Conservation (phyloP, 441 rosid species). For the Kokia cookei region DNA sequence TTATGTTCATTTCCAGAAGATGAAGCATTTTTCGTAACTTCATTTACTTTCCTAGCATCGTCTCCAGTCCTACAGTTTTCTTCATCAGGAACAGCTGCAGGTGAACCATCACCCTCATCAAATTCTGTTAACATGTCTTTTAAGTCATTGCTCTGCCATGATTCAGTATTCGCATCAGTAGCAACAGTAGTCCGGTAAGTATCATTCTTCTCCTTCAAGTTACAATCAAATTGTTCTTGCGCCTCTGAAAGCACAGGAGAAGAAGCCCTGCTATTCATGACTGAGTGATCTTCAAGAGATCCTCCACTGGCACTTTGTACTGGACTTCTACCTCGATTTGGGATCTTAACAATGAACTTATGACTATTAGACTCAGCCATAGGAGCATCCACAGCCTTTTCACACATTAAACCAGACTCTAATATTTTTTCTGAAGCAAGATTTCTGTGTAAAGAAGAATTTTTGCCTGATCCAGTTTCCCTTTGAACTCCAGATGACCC, state of each 20-base stretch:
- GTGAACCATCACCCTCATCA: slow-evolving; percentile 54
- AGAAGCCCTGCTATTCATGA: slow-evolving; percentile 51
- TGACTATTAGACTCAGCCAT: slow-evolving; percentile 50
- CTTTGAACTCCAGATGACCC: slow-evolving; percentile 33
- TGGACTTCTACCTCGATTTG: slow-evolving; percentile 71
- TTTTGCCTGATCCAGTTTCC: slow-evolving; percentile 42
- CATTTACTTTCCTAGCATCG: slow-evolving; percentile 35
- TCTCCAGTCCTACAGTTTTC: slow-evolving; percentile 34
- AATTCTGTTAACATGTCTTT: slow-evolving; percentile 47
- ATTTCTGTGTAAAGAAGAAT: slow-evolving; percentile 38
- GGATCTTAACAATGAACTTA: slow-evolving; percentile 67
- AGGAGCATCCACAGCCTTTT: slow-evolving; percentile 48
- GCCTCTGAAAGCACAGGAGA: slow-evolving; percentile 57
- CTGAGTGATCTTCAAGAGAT: slow-evolving; percentile 55
- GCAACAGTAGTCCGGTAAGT: slow-evolving; percentile 26
- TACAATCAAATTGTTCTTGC: slow-evolving; percentile 51
- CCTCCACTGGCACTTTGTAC: slow-evolving; percentile 62
- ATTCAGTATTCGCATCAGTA: slow-evolving; percentile 43
- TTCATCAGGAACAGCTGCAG: slow-evolving; percentile 35
- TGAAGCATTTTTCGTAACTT: slow-evolving; percentile 32
- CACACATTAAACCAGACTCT: slow-evolving; percentile 44
- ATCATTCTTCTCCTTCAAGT: slow-evolving; percentile 48
- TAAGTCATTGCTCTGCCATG: slow-evolving; percentile 56
- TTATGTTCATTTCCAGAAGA: slow-evolving; percentile 41
- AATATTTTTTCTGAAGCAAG: slow-evolving; percentile 49